Conservation (phyloP, 805 yeast genomes). For the Kluyveromyces aestuarii region DNA sequence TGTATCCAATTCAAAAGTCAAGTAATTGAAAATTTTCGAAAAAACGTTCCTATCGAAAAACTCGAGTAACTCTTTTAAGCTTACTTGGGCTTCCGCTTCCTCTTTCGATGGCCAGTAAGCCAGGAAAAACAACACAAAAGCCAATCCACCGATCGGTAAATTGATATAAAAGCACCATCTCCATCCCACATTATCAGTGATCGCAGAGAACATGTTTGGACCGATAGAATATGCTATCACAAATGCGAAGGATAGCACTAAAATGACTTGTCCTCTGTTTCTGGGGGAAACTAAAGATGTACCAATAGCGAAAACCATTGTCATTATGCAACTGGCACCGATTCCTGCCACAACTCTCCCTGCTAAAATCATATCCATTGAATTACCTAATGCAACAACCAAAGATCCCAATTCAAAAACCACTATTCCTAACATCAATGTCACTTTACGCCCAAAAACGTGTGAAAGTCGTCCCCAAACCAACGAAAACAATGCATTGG, state of each 20-base stretch:
- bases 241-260: slow-evolving; percentile 27
- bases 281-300: slow-evolving; percentile 27
- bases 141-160: slow-evolving; percentile 51
- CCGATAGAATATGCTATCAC: slow-evolving; percentile 48
- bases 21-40: background rate
- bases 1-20: slow-evolving; percentile 15
- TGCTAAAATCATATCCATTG: slow-evolving; percentile 55
- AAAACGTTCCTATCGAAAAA: background rate
- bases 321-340: slow-evolving; percentile 65
- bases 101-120: slow-evolving; percentile 11
- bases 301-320: slow-evolving; percentile 46
- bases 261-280: slow-evolving; percentile 17
- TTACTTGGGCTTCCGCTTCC: no score
- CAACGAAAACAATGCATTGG: slow-evolving; percentile 44
- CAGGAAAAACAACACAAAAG: slow-evolving; percentile 11
- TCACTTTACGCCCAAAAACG: slow-evolving; percentile 47
- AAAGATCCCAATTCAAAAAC: slow-evolving; percentile 58
- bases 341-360: slow-evolving; percentile 65
- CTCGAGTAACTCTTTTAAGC: background rate
- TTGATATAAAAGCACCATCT: slow-evolving; percentile 71
- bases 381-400: slow-evolving; percentile 43
- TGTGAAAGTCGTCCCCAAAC: slow-evolving; percentile 50
- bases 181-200: slow-evolving; percentile 54
- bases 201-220: slow-evolving; percentile 60
- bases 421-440: slow-evolving; percentile 38